A percentile compares a stretch with the other conserved stretches of the same genome.
Conservation (phyloP, 2,329 filamentous ascomycete species). For the Xylariaceae sp. region DNA sequence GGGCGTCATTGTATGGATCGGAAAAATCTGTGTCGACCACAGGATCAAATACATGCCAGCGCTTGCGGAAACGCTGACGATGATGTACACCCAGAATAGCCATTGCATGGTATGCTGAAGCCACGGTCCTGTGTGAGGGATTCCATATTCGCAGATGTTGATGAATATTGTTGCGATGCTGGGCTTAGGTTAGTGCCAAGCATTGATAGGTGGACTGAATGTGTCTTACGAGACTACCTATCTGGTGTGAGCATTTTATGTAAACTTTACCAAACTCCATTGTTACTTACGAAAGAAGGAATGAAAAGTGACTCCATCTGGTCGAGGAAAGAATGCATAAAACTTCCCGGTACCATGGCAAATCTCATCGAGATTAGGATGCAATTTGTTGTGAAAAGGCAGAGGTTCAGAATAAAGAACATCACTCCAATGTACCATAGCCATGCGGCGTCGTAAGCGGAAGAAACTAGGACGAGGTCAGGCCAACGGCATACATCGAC, state of each 20-base stretch:
- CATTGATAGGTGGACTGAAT: neutral
- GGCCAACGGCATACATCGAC: neutral
- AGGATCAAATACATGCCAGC: constrained; percentile 70
- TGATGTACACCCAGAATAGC: constrained; percentile 71
- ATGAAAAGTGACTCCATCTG: constrained; percentile 76
- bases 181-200: too few relatives aligned
- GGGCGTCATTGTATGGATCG: constrained; percentile 80
- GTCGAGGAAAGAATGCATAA: constrained; percentile 67
- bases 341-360: constrained; percentile 63
- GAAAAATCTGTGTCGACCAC: constrained; percentile 56
- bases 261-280: neutral
- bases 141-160: constrained; percentile 74
- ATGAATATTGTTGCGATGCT: constrained; percentile 74
- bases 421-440: constrained; percentile 54
- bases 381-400: constrained; percentile 60
- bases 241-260: constrained; percentile 3
- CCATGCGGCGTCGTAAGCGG: constrained; percentile 49
- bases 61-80: constrained; percentile 62
- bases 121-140: constrained; percentile 58
- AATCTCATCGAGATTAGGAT: constrained; percentile 65
- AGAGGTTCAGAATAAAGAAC: constrained; percentile 60
- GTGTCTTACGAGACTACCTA: constrained; percentile 20
- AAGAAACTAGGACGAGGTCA: constrained; percentile 28
- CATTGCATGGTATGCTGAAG: constrained; percentile 55
- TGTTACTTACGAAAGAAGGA: constrained; percentile 55